These are phyloP conservation scores for Saussurea involucrata DNA, from an alignment of 129 eudicot species.

Conservation along the genomic window DNA sequence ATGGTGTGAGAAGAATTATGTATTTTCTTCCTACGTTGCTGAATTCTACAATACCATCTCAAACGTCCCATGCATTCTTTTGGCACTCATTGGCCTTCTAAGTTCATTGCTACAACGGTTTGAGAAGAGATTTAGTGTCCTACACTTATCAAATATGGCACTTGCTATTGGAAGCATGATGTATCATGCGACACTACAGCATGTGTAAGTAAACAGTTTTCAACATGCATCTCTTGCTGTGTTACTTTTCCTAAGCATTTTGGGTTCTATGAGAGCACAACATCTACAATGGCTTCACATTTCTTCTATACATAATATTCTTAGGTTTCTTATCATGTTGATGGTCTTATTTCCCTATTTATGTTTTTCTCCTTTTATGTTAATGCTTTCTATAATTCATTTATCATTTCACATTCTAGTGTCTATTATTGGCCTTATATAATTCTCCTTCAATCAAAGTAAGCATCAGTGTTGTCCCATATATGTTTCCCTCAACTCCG, in stretches of 20 bases:
- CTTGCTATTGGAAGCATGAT: conserved; percentile 58
- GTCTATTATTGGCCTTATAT: neutral
- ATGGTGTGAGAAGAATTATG: conserved; percentile 60
- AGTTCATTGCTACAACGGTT: conserved; percentile 43
- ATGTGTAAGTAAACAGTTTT: conserved; percentile 37
- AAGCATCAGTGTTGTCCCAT: neutral
- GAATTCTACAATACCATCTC: conserved; percentile 59
- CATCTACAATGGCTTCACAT: neutral
- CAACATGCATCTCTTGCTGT: neutral
- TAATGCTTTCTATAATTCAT: neutral
- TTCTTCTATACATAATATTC: neutral
- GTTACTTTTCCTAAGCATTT: neutral
- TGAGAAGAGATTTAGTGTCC: conserved; percentile 54
- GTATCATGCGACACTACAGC: conserved; percentile 53
- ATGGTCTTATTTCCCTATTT: neutral
- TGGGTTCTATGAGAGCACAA: neutral
- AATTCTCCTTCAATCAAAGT: neutral
- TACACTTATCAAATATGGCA: conserved; percentile 53
- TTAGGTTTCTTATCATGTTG: neutral
- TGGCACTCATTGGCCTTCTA: conserved; percentile 56
- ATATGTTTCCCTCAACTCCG: neutral
- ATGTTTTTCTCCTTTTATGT: neutral
- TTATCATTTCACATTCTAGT: neutral
- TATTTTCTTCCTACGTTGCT: conserved; percentile 40
- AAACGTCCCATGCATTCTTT: conserved; percentile 52